A percentile compares a stretch with the other conserved stretches of the same genome.
Conservation (phyloP, 1,139 yeast species). For the Geotrichum reessii region DNA sequence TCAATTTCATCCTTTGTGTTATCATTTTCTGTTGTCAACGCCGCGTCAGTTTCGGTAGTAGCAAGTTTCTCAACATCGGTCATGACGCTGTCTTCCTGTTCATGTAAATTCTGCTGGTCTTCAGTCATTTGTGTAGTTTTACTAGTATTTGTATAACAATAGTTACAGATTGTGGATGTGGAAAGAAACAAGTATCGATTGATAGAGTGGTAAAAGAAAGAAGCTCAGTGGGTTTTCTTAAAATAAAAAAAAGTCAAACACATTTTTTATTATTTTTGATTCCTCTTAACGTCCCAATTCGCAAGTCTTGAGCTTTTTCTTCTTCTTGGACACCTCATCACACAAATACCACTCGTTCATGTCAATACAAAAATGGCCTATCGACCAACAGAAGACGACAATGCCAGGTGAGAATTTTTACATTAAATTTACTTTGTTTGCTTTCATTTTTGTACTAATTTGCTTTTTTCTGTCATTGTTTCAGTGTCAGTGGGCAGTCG, state of each 20-base stretch:
- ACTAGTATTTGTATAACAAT: background rate
- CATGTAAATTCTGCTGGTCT: background rate
- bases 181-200: background rate
- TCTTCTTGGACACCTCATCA: background rate
- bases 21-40: background rate
- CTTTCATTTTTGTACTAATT: background rate
- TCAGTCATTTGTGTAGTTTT: background rate
- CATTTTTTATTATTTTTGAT: background rate
- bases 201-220: background rate
- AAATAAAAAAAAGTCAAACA: background rate
- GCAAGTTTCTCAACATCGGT: background rate
- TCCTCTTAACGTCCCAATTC: background rate
- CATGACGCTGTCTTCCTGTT: background rate
- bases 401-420: background rate
- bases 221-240: too few species aligned
- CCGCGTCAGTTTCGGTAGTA: background rate
- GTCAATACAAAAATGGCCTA: background rate
- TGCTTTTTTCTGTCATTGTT: background rate
- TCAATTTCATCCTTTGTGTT: background rate
- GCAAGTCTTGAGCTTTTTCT: background rate
- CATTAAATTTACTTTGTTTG: background rate
- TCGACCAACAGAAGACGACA: background rate
- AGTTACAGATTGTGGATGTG: background rate
- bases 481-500: conserved; percentile 10
- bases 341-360: background rate